These are phyloP conservation scores for Termitomyces sp. DNA, from an alignment of 768 basidiomycete species.

Conservation along the genomic window DNA sequence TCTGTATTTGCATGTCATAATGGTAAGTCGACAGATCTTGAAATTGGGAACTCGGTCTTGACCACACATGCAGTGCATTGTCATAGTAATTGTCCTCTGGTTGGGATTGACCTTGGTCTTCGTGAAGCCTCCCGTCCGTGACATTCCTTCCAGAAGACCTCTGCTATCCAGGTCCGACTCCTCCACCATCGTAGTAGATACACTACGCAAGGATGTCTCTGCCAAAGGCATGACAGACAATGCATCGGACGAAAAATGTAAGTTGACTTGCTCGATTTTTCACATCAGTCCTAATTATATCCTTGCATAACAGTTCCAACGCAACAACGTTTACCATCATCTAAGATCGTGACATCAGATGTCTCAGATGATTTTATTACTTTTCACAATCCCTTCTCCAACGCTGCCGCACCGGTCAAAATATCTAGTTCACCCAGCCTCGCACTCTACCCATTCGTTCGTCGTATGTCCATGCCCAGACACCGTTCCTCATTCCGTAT, in stretches of 20 bases:
- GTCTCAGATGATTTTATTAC: background rate
- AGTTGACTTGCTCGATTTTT: background rate
- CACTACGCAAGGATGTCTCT: background rate
- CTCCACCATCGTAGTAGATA: background rate
- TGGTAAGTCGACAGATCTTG: background rate
- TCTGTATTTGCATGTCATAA: background rate
- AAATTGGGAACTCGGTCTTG: background rate
- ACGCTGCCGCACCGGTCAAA: conserved; percentile 3
- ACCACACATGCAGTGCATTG: background rate
- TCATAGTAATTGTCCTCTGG: background rate
- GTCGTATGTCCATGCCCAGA: conserved; percentile 5
- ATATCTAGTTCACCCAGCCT: background rate
- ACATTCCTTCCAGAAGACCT: background rate
- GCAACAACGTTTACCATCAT: background rate
- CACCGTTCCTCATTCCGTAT: background rate
- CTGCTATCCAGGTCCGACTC: background rate
- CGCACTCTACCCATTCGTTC: conserved; percentile 4
- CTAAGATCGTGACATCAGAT: background rate
- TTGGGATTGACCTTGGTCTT: conserved; percentile 1
- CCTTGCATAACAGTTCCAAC: background rate
- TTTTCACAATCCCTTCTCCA: conserved; percentile 1
- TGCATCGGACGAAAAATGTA: background rate
- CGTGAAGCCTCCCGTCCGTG: conserved; percentile 3
- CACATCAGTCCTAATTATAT: too few species aligned
- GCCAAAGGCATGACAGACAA: background rate